A percentile compares a stretch with the other conserved stretches of the same genome.
phyloP scores from a whole-genome alignment of 768 basidiomycete genomes.

The Lactarius psammicola region DNA sequence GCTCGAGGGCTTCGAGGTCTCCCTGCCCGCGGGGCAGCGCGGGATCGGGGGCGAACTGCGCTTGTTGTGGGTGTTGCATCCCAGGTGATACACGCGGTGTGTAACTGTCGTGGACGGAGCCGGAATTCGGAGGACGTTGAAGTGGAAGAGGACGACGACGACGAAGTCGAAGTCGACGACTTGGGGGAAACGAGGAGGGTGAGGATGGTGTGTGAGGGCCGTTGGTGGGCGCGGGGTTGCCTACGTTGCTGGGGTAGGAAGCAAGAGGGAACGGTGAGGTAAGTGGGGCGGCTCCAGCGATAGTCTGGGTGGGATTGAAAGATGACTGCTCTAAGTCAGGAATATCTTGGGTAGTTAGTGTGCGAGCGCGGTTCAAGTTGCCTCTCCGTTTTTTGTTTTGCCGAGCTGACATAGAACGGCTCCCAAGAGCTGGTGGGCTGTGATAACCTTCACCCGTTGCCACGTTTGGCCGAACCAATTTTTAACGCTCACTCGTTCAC shows the following conservation, averaged over 20 bases:
- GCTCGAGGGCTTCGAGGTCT: conserved; percentile 73
- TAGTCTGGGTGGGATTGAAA: background rate
- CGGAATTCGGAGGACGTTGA: background rate
- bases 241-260: background rate
- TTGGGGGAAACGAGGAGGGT: conserved; percentile 19
- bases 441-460: conserved; percentile 1
- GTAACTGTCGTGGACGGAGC: background rate
- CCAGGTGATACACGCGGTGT: background rate
- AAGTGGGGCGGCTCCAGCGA: background rate
- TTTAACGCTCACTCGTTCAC: background rate
- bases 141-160: background rate
- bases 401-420: conserved; percentile 49
- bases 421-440: conserved; percentile 3
- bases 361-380: conserved; percentile 58
- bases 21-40: conserved; percentile 51
- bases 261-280: conserved; percentile 10
- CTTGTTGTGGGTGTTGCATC: conserved; percentile 22
- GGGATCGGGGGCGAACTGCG: conserved; percentile 21
- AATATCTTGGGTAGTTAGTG: conserved; percentile 44
- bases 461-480: conserved; percentile 9
- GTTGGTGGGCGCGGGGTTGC: conserved; percentile 32
- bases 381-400: conserved; percentile 64
- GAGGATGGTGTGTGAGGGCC: conserved; percentile 38
- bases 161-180: conserved; percentile 6
- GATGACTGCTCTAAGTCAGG: background rate